These are phyloP conservation scores for Aspergillus vadensis DNA, from an alignment of 2,329 filamentous ascomycete species.

Conservation along the genomic window DNA sequence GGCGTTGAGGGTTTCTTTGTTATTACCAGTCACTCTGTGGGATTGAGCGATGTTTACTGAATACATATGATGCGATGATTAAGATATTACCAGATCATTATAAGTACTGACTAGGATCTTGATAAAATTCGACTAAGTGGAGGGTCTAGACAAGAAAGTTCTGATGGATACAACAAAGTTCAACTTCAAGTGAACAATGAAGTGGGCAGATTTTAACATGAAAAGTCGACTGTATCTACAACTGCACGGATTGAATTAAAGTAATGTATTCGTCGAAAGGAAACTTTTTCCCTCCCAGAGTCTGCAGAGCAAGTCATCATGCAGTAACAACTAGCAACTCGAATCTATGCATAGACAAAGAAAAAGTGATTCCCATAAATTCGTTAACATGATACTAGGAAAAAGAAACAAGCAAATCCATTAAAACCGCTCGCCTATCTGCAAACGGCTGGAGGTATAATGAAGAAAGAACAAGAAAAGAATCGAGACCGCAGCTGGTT, in stretches of 20 bases:
- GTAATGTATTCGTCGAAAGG: constrained; percentile 21
- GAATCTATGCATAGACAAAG: constrained; percentile 44
- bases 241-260: constrained; percentile 2
- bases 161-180: too few relatives aligned
- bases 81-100: too few relatives aligned
- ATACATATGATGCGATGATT: too few relatives aligned
- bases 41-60: too few relatives aligned
- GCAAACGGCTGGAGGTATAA: constrained; percentile 7
- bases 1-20: too few relatives aligned
- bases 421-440: neutral
- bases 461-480: neutral
- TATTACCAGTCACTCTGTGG: too few relatives aligned
- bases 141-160: too few relatives aligned
- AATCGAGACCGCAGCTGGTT: constrained; percentile 9
- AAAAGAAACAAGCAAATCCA: constrained; percentile 19
- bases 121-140: too few relatives aligned
- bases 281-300: constrained; percentile 28
- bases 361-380: constrained; percentile 38
- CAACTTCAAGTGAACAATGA: too few relatives aligned
- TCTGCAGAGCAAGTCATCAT: constrained; percentile 26
- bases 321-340: constrained; percentile 30
- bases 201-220: neutral
- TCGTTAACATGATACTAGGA: constrained; percentile 39
- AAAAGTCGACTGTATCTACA: too few relatives aligned
- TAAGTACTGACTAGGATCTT: too few relatives aligned